Base-by-base conservation (phyloP, 1,284 basidiomycete species). In the Leccinum olivaceoglutinosum region DNA sequence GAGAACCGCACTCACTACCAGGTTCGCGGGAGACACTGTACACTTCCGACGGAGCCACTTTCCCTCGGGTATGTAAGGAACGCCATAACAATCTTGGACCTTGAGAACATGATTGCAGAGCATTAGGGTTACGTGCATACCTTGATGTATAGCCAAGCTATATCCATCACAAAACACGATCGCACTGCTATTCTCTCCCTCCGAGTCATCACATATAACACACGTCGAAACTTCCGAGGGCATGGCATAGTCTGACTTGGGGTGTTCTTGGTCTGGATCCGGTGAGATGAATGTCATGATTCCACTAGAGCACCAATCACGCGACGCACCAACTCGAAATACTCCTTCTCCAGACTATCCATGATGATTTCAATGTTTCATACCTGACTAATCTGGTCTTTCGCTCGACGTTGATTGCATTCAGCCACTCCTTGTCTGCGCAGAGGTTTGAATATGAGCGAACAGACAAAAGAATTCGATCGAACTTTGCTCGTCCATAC, bases 11-110 rank as follows among this genome's bases (percentile, higher is more conserved):
- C 90, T 70, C 73, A 95, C 94, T 55, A 99, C 96, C 9, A 96
- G 94, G 66, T 90, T 92, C 75, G 98, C 96, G 0, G 97, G 97
- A 2, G 94, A 97, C 18, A 99, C 95, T 1, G 95, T 98, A 74
- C 97, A 99, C 76, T 99, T 99, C 61, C 97, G 82, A 76, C 97
- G 99, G 38, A 99, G 85, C 97, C 97, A 99, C 77, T 99, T 96
- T 1, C 97, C 97, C 78, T 99, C 97, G 0, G 97, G 29, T 29
- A 29, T 29, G 29, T 29, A 29, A 29, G 29, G 29, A 5, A 99
- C 94, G 39, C 97, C 97, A 75, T 99, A 99, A 73, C 97, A 99
- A 75, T 99, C 96, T 96, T 64, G 4, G 58, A 62, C 21, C 3
- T 46, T 70, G 60, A 71, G 69, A 10, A 62, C 8, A 62, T 53